phyloP scores from a whole-genome alignment of 768 basidiomycete genomes.

The Leccinum obscurum region DNA sequence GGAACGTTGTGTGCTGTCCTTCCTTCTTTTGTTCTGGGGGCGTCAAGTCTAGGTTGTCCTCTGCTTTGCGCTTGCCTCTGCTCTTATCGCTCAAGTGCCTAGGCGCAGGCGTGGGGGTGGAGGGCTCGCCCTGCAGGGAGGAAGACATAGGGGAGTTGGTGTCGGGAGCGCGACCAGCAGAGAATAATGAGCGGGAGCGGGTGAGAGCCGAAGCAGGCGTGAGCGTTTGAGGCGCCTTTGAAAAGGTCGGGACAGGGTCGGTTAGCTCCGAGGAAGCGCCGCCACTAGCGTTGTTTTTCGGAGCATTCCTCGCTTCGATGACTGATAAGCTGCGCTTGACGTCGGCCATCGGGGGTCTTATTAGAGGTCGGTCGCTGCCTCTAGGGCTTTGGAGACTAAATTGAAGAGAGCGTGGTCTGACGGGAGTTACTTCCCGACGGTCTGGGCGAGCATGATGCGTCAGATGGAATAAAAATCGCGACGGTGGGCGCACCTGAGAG shows the following conservation, averaged over 20 bases:
- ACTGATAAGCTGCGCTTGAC: conserved; percentile 30
- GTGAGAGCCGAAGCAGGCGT: conserved; percentile 21
- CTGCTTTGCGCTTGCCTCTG: conserved; percentile 72
- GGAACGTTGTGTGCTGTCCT: conserved; percentile 58
- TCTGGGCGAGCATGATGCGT: conserved; percentile 9
- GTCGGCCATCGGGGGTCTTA: conserved; percentile 14
- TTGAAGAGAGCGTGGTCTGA: conserved; percentile 24
- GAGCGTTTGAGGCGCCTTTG: conserved; percentile 10
- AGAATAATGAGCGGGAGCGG: conserved; percentile 18
- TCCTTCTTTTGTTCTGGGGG: conserved; percentile 63
- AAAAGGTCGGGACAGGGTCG: conserved; percentile 18
- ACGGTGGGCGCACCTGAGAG: conserved; percentile 20
- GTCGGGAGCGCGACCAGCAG: conserved; percentile 14
- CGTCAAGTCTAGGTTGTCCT: conserved; percentile 68
- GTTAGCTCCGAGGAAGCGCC: conserved; percentile 15
- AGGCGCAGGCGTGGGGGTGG: conserved; percentile 35
- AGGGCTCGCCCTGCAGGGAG: conserved; percentile 26
- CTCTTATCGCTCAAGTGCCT: conserved; percentile 36
- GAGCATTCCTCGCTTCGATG: conserved; percentile 20
- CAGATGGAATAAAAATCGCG: neutral
- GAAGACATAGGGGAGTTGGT: conserved; percentile 12
- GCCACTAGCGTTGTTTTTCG: conserved; percentile 19
- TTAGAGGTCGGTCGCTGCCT: conserved; percentile 12
- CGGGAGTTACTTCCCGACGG: conserved; percentile 13
- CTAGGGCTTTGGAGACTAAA: conserved; percentile 18